Conservation (phyloP, 2,329 filamentous ascomycete genomes). For the Aspergillus sp. region DNA sequence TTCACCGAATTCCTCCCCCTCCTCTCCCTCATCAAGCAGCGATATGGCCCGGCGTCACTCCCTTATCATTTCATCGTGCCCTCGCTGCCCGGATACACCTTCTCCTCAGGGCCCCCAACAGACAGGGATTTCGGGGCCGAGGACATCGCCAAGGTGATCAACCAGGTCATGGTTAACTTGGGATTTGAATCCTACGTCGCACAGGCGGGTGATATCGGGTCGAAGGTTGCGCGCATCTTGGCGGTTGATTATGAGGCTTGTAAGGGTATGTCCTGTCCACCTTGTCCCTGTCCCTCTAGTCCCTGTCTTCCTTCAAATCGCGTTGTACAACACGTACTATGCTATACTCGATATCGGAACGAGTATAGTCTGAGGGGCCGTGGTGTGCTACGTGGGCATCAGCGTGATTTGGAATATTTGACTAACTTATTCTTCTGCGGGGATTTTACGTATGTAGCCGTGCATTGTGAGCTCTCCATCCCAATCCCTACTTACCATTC, state of each 20-base stretch:
- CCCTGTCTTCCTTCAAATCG: too few relatives aligned
- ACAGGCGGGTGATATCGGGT: constrained; percentile 36
- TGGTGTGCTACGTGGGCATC: background rate
- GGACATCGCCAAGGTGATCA: constrained; percentile 29
- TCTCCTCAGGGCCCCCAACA: constrained; percentile 33
- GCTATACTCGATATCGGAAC: too few relatives aligned
- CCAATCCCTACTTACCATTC: background rate
- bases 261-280: constrained; percentile 22
- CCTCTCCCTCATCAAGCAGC: constrained; percentile 24
- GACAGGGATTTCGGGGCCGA: constrained; percentile 23
- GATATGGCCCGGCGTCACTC: constrained; percentile 26
- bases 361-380: too few relatives aligned
- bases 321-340: too few relatives aligned
- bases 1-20: constrained; percentile 36
- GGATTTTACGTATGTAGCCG: constrained; percentile 14
- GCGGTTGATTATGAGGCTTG: constrained; percentile 30
- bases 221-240: constrained; percentile 24
- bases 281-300: background rate
- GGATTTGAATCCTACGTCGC: constrained; percentile 33
- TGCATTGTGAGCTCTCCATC: constrained; percentile 24
- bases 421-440: too few relatives aligned
- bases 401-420: background rate
- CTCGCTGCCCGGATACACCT: constrained; percentile 32
- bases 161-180: constrained; percentile 30
- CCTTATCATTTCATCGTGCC: constrained; percentile 35